Percentiles rank a stretch among this genome's conserved stretches.
Conservation (phyloP, 2,329 filamentous ascomycete genomes). For the Leptodontidium sp. region DNA sequence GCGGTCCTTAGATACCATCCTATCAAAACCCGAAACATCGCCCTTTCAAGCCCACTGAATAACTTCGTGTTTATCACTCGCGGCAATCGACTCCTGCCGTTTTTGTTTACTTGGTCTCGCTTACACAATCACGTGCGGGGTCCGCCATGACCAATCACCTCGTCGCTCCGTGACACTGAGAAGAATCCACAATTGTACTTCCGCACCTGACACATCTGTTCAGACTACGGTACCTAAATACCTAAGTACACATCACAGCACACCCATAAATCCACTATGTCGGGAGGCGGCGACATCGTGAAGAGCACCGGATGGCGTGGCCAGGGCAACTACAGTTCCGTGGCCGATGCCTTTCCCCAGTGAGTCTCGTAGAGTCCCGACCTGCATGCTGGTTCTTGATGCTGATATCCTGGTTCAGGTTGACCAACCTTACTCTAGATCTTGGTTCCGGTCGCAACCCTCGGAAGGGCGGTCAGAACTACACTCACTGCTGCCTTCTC, state of each 20-base stretch:
- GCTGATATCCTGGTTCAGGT: not conserved
- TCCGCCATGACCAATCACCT: not conserved
- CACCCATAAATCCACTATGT: not conserved
- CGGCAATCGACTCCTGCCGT: not conserved
- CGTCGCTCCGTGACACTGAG: not conserved
- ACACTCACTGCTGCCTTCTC: slow-evolving; percentile 28
- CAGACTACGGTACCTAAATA: no score
- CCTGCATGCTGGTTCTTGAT: not conserved
- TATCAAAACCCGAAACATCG: no score
- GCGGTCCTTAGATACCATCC: no score
- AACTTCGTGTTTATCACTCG: no score
- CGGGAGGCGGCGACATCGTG: not conserved
- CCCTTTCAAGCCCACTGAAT: no score
- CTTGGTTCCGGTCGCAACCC: slow-evolving; percentile 1
- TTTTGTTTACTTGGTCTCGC: slow-evolving; percentile 7
- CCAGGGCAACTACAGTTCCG: slow-evolving; percentile 2
- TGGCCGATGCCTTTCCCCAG: slow-evolving; percentile 3
- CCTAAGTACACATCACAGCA: not conserved
- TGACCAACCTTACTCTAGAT: slow-evolving; percentile 14
- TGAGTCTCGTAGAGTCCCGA: not conserved
- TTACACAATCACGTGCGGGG: not conserved
- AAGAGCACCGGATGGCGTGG: slow-evolving; percentile 5
- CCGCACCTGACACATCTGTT: not conserved
- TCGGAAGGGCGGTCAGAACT: slow-evolving; percentile 18
- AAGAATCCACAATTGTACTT: not conserved